Conservation (phyloP, 163 green algal species). For the Chlorella variabilis region DNA sequence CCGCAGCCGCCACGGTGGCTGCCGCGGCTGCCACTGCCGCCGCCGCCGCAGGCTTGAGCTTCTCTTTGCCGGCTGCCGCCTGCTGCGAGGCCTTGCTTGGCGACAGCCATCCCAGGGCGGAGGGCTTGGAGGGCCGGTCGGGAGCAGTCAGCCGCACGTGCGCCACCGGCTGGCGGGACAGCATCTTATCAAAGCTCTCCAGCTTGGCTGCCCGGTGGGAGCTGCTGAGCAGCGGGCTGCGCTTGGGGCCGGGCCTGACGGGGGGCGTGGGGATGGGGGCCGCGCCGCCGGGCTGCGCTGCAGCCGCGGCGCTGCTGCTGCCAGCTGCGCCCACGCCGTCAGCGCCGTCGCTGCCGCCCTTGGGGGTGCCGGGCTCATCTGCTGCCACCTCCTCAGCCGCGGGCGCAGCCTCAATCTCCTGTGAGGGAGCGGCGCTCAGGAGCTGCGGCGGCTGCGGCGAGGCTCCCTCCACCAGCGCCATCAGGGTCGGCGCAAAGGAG, state of each 20-base stretch:
- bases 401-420: not conserved
- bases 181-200: constrained; percentile 51
- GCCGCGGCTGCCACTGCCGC: not conserved
- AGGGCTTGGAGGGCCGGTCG: not conserved
- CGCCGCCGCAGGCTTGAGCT: not conserved
- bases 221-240: constrained; percentile 7
- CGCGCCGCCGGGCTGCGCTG: not conserved
- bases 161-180: constrained; percentile 35
- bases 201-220: constrained; percentile 31
- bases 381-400: not conserved
- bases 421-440: not conserved
- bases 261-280: not conserved
- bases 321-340: too few relatives aligned
- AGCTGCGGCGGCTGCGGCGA: not conserved
- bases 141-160: constrained; percentile 43
- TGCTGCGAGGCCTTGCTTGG: constrained; percentile 13
- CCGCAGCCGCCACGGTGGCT: constrained; percentile 2
- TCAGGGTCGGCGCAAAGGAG: constrained; percentile 16
- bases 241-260: not conserved
- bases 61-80: constrained; percentile 5
- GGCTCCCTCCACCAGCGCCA: constrained; percentile 22
- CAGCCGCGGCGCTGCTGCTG: not conserved
- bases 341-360: too few relatives aligned
- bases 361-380: not conserved
- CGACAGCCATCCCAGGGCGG: constrained; percentile 21